Percentiles rank a stretch among this genome's conserved stretches.
Conservation (phyloP, 192 early-diverging fungal species). For the Chytriomyces confervae region DNA sequence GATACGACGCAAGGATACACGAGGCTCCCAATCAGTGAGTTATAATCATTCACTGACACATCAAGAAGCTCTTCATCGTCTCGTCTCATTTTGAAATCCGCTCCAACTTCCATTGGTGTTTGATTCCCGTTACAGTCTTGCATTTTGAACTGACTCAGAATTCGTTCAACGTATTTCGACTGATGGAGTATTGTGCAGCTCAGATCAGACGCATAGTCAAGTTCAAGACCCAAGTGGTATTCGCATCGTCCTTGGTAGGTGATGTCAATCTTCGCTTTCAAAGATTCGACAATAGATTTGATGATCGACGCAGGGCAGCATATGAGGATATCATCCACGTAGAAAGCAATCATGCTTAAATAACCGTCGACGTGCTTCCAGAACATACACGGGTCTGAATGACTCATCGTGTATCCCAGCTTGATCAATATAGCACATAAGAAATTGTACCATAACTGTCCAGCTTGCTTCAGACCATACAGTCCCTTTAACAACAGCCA, state of each 20-base stretch:
- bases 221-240: constrained; percentile 7
- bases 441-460: constrained; percentile 1
- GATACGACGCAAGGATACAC: too few species aligned
- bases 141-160: background rate
- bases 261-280: constrained; percentile 6
- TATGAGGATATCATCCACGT: constrained; percentile 1
- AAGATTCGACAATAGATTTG: background rate
- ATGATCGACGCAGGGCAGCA: constrained; percentile 2
- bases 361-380: background rate
- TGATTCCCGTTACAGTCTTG: constrained; percentile 1
- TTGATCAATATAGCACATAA: background rate
- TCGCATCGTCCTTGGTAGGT: background rate
- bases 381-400: constrained; percentile 13
- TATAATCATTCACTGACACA: too few species aligned
- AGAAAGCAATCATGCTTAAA: background rate
- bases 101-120: too few species aligned
- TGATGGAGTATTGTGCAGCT: constrained; percentile 9
- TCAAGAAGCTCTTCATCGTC: too few species aligned
- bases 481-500: constrained; percentile 4
- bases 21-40: too few species aligned
- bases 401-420: background rate
- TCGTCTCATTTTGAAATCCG: too few species aligned
- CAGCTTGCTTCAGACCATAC: constrained; percentile 23
- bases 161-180: constrained; percentile 11
- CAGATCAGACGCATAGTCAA: background rate